A percentile compares a stretch with the other conserved stretches of the same genome.
Conservation (phyloP, 2,329 filamentous ascomycete species). For the Atkinsonella texensis region DNA sequence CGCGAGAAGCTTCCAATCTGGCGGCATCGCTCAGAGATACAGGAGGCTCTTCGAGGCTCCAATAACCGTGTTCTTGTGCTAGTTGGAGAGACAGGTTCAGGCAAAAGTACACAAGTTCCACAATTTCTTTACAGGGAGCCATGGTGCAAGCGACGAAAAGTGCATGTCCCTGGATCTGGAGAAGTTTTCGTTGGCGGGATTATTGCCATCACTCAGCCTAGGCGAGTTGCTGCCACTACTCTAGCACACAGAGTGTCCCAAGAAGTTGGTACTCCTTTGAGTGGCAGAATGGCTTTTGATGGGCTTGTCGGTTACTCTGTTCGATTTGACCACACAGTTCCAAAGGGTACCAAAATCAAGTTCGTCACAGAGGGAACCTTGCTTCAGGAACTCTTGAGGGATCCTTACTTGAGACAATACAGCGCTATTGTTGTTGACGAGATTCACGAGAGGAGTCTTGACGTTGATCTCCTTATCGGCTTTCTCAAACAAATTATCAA, state of each 20-base stretch:
- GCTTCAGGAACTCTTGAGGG: conserved; percentile 80
- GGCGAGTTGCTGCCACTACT: conserved; percentile 86
- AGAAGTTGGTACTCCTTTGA: conserved; percentile 50
- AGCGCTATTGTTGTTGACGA: conserved; percentile 90
- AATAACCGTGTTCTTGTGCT: conserved; percentile 67
- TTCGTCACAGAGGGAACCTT: conserved; percentile 95
- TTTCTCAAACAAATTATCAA: conserved; percentile 71
- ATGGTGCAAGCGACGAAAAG: conserved; percentile 59
- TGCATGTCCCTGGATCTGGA: conserved; percentile 29
- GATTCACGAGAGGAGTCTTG: conserved; percentile 90
- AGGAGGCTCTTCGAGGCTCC: conserved; percentile 38
- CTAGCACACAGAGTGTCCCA: conserved; percentile 78
- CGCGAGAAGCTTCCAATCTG: conserved; percentile 73
- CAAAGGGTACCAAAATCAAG: conserved; percentile 76
- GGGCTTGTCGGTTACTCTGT: conserved; percentile 79
- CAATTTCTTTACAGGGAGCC: conserved; percentile 71
- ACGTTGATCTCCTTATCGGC: conserved; percentile 82
- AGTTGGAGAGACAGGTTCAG: conserved; percentile 88
- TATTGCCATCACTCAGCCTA: conserved; percentile 88
- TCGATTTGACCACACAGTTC: conserved; percentile 79
- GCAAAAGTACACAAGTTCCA: conserved; percentile 93
- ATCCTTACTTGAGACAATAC: conserved; percentile 72
- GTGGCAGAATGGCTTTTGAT: conserved; percentile 22
- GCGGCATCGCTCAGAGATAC: conserved; percentile 59
- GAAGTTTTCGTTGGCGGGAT: conserved; percentile 54